These are phyloP conservation scores for Grammothele lineata DNA, from an alignment of 768 basidiomycete species.

Conservation along the genomic window DNA sequence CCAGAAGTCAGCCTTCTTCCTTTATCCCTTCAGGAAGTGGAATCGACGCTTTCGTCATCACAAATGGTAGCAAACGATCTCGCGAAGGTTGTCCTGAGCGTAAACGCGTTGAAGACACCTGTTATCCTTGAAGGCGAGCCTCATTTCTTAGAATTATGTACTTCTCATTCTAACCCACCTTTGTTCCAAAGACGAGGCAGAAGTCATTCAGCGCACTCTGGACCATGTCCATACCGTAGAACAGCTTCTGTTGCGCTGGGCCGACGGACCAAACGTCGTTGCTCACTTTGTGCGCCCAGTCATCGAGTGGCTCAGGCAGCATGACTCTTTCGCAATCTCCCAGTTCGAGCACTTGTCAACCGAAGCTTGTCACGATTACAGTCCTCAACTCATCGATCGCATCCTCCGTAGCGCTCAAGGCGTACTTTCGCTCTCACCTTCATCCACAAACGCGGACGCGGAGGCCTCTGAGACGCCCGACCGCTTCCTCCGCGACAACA, in stretches of 20 bases:
- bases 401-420: constrained; percentile 66
- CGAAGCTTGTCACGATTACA: constrained; percentile 14
- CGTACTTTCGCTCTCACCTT: constrained; percentile 32
- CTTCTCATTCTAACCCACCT: too few relatives aligned
- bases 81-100: constrained; percentile 17
- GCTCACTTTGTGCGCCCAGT: constrained; percentile 31
- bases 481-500: constrained; percentile 49
- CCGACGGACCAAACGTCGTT: constrained; percentile 4
- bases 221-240: constrained; percentile 6
- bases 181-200: constrained; percentile 8
- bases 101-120: constrained; percentile 25
- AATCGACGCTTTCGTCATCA: constrained; percentile 17
- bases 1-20: constrained; percentile 32
- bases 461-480: constrained; percentile 32
- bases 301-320: constrained; percentile 25
- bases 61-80: constrained; percentile 21
- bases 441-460: constrained; percentile 18
- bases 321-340: not conserved
- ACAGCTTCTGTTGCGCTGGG: constrained; percentile 7
- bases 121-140: constrained; percentile 37
- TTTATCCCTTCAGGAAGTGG: constrained; percentile 1
- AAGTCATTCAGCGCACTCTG: not conserved
- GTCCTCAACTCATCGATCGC: constrained; percentile 50
- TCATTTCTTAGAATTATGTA: not conserved
- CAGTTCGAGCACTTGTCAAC: not conserved